A percentile compares a stretch with the other conserved stretches of the same genome.
Evolutionary conservation across 2,329 filamentous ascomycete genomes (phyloP).

Genomic region (Botryotinia globosa): DNA sequence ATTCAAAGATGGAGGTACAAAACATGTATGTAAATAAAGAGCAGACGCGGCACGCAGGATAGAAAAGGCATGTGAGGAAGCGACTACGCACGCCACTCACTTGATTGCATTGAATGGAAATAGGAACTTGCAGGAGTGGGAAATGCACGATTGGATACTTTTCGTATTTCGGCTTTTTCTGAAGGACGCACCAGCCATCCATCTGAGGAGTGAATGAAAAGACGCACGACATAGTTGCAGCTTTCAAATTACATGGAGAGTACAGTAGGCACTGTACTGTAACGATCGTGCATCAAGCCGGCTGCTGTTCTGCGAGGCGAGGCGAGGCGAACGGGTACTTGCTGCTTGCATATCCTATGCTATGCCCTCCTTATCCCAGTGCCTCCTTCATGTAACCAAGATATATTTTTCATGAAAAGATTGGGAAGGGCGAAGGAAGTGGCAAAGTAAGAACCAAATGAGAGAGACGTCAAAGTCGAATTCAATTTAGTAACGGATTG

Average conservation of each 20-base stretch:
- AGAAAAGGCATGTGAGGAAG: slow-evolving; percentile 14
- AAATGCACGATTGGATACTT: slow-evolving; percentile 12
- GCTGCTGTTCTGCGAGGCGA: slow-evolving; percentile 14
- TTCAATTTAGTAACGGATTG: background rate
- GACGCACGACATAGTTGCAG: slow-evolving; percentile 20
- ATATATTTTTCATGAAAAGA: background rate
- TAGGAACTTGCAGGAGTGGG: slow-evolving; percentile 13
- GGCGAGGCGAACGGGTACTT: slow-evolving; percentile 18
- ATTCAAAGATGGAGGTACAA: slow-evolving; percentile 12
- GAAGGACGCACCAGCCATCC: slow-evolving; percentile 13
- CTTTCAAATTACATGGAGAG: slow-evolving; percentile 15
- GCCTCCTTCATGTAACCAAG: background rate
- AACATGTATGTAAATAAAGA: slow-evolving; percentile 15
- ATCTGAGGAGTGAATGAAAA: slow-evolving; percentile 16
- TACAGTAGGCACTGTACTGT: slow-evolving; percentile 16
- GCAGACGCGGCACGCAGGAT: slow-evolving; percentile 17
- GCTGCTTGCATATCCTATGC: slow-evolving; percentile 17
- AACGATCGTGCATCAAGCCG: slow-evolving; percentile 20
- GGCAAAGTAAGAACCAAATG: background rate
- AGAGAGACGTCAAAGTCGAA: background rate
- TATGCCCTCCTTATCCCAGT: background rate
- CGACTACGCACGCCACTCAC: slow-evolving; percentile 18
- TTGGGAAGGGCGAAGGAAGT: background rate
- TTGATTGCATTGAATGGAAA: slow-evolving; percentile 19
- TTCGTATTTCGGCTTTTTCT: slow-evolving; percentile 10